Conservation (phyloP, 805 yeast species). For the Metschnikowia lochheadii region DNA sequence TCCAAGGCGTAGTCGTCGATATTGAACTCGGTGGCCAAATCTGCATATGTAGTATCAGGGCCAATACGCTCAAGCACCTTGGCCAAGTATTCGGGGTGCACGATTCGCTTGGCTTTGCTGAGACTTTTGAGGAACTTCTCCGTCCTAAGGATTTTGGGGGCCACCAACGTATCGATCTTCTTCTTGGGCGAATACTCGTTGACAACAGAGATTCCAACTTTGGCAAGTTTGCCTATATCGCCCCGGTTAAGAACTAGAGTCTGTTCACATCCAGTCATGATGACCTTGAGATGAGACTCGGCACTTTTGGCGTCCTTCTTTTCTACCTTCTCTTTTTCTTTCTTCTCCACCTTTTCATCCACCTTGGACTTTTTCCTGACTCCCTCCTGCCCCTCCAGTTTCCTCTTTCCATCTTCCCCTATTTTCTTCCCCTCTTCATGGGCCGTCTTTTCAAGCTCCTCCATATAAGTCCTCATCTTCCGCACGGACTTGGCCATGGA, state of each 20-base stretch:
- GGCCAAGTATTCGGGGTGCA: constrained; percentile 48
- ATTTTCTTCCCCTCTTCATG: constrained; percentile 3
- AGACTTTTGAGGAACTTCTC: constrained; percentile 78
- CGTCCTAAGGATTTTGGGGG: constrained; percentile 81
- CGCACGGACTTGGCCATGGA: constrained; percentile 43
- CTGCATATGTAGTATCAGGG: constrained; percentile 29
- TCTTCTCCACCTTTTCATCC: not conserved
- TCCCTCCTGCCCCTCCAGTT: not conserved
- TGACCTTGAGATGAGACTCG: constrained; percentile 40
- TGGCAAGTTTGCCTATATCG: constrained; percentile 41
- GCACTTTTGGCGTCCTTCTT: constrained; percentile 5
- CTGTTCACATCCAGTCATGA: constrained; percentile 65
- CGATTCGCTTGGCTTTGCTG: constrained; percentile 49
- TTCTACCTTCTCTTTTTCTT: not conserved
- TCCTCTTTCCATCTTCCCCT: constrained; percentile 2
- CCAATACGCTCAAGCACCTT: constrained; percentile 23
- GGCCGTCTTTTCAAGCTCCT: constrained; percentile 24
- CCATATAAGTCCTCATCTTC: constrained; percentile 36
- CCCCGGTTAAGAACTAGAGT: constrained; percentile 33
- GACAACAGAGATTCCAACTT: constrained; percentile 56
- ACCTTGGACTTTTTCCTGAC: not conserved
- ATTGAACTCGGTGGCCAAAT: constrained; percentile 19
- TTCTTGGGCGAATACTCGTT: constrained; percentile 39
- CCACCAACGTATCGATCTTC: constrained; percentile 50
- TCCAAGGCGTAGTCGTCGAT: constrained; percentile 34